Conservation (phyloP, 495 filamentous ascomycete species). For the Talaromyces nanjingensis region DNA sequence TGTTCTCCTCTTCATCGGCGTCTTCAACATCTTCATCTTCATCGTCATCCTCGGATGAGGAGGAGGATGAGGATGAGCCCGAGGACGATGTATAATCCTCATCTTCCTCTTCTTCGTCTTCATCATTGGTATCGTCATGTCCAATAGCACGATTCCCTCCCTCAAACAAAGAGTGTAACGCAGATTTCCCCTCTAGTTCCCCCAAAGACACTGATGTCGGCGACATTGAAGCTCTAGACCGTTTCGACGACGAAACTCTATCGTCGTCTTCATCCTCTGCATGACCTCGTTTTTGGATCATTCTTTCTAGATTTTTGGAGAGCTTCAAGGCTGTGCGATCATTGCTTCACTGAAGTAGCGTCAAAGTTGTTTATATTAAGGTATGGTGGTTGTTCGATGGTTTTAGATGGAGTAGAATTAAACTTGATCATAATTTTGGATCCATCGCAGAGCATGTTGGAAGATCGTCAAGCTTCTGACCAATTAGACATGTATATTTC, state of each 20-base stretch:
- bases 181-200: neutral
- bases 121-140: neutral
- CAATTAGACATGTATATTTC: neutral
- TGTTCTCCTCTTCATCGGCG: neutral
- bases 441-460: neutral
- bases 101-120: neutral
- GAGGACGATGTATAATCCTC: constrained; percentile 37
- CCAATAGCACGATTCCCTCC: neutral
- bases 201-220: neutral
- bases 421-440: neutral
- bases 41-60: constrained; percentile 18
- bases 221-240: neutral
- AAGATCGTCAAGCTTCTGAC: neutral
- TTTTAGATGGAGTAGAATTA: neutral
- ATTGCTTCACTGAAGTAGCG: neutral
- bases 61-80: constrained; percentile 24
- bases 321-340: neutral
- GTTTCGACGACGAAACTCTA: neutral
- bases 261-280: neutral
- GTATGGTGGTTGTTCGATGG: neutral
- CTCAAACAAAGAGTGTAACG: neutral
- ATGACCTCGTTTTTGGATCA: neutral
- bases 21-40: constrained; percentile 21
- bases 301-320: neutral
- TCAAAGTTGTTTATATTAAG: neutral